Base-by-base conservation (phyloP, 345 rosid species). In the Corymbia maculata region DNA sequence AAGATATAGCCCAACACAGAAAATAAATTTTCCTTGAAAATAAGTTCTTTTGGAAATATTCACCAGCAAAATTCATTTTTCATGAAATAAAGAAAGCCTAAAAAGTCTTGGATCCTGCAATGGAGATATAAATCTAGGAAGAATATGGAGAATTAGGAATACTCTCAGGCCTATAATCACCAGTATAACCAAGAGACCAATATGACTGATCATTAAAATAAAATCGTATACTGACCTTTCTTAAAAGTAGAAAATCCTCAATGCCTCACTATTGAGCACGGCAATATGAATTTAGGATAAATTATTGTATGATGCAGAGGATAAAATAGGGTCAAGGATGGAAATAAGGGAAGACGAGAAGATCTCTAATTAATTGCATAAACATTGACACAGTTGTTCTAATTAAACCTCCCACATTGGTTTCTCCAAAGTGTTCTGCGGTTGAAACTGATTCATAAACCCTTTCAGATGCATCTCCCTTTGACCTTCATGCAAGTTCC, bases 391-490 rank as follows among this genome's bases (percentile, higher is more conserved):
- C 57, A 64, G 70, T 57, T 51, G 79, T 49, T 52, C 51, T 85
- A 47, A 64, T 88, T 86, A 91, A 85, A 88, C 90, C 55, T 91
- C 93, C 94, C 95, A 94, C 85, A 91, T 86, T 17, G 94, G 66
- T 90, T 94, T 93, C 88, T 91, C 92, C 90, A 88, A 6, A 13
- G 88, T 88, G 16, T 87, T 89, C 49, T 88, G 89, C 88, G 91
- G 93, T n/a, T 91, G 93, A 87, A 91, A 92, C 84, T 91, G 92
- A 79, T 51, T 86, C 86, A 86, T 86, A 36, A 87, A 89, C 90
- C 28, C 80, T 89, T 85, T 88, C 88, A 64, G 89, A 45, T 79
- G 90, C 79, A 91, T 86, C 86, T 90, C 93, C 64, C 89, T 92
- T 32, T 86, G 91, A 49, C 91, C 86, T 66, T 91, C 92, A 70